A percentile compares a stretch with the other conserved stretches of the same genome.
Evolutionary conservation across 164 flowering plant species (phyloP).

Genomic region (Magnolia changhungtana): DNA sequence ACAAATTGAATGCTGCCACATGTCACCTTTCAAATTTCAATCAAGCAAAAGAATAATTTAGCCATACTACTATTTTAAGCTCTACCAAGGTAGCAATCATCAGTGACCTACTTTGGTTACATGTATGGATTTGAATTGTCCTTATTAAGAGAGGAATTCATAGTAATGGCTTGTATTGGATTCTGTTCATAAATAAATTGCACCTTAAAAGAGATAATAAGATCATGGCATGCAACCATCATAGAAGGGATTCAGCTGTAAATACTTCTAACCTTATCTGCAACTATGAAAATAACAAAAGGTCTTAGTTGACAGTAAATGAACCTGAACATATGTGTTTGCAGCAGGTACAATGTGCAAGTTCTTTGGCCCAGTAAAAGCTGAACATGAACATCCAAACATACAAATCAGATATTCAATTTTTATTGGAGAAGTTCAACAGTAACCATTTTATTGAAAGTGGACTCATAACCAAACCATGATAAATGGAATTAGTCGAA

Average conservation of each 20-base stretch:
- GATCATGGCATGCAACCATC: neutral
- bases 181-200: neutral
- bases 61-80: too few species aligned
- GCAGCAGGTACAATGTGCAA: constrained; percentile 48
- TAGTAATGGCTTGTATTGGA: too few species aligned
- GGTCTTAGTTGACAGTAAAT: neutral
- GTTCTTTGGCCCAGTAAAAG: constrained; percentile 51
- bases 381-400: constrained; percentile 22
- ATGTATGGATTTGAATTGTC: too few species aligned
- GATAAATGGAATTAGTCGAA: neutral
- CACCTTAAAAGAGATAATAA: neutral
- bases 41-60: too few species aligned
- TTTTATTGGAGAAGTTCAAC: neutral
- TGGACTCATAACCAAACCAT: neutral
- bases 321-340: constrained; percentile 54
- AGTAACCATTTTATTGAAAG: neutral
- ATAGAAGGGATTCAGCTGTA: neutral
- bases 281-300: neutral
- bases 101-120: too few species aligned
- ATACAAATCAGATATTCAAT: constrained; percentile 13
- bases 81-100: too few species aligned
- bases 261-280: neutral
- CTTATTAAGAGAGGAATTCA: too few species aligned
- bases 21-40: too few species aligned
- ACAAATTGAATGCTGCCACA: too few species aligned